A percentile compares a stretch with the other conserved stretches of the same genome.
These are phyloP conservation scores for Fagus sylvatica DNA, from an alignment of 306 rosid species.

Conservation along the genomic window DNA sequence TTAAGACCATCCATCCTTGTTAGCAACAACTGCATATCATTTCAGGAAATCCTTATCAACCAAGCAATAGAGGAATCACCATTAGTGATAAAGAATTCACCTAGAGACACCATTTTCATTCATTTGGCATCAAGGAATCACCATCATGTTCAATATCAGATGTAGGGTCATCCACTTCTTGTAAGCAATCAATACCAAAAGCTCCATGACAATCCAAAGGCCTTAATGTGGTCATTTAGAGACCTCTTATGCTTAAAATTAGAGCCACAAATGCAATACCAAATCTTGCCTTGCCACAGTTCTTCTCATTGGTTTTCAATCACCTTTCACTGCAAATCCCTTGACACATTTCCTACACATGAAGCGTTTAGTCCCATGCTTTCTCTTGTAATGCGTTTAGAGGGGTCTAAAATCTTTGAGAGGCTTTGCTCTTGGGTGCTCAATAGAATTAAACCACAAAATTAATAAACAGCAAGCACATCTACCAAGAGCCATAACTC, in stretches of 20 bases:
- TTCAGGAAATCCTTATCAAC: too few species aligned
- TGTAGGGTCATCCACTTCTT: slow-evolving; percentile 41
- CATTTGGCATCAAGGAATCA: not conserved
- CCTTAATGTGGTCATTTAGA: slow-evolving; percentile 59
- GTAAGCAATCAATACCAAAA: slow-evolving; percentile 25
- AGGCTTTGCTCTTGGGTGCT: slow-evolving; percentile 58
- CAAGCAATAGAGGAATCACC: too few species aligned
- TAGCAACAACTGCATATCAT: too few species aligned
- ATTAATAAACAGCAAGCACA: too few species aligned
- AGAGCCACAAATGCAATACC: slow-evolving; percentile 72
- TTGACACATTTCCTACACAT: slow-evolving; percentile 55
- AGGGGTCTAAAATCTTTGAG: slow-evolving; percentile 71
- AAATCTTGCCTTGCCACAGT: slow-evolving; percentile 49
- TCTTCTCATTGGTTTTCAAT: slow-evolving; percentile 75
- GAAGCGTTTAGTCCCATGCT: slow-evolving; percentile 67
- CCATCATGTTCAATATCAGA: slow-evolving; percentile 47
- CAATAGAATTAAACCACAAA: slow-evolving; percentile 25
- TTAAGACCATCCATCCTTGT: too few species aligned
- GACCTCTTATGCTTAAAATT: slow-evolving; percentile 76
- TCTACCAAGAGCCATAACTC: too few species aligned
- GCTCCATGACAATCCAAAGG: slow-evolving; percentile 58
- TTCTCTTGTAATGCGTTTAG: slow-evolving; percentile 68
- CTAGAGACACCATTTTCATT: not conserved
- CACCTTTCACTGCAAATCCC: slow-evolving; percentile 67
- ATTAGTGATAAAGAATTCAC: not conserved